Evolutionary conservation across 1,284 basidiomycete species (phyloP).

Genomic region (Marasmius tenuissimus): DNA sequence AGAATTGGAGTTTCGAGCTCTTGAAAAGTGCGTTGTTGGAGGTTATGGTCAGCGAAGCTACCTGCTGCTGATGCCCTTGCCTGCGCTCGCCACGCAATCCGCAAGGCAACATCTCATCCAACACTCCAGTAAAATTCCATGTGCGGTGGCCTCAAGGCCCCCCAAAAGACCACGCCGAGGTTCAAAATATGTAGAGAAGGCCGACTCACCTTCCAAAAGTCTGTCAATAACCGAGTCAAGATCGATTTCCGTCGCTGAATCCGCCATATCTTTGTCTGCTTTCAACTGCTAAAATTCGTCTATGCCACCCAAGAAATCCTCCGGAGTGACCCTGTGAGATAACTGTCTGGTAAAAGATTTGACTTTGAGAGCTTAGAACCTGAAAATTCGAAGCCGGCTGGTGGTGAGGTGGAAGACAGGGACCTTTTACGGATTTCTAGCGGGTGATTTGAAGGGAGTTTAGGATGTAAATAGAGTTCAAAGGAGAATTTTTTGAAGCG

Average conservation of each 20-base stretch:
- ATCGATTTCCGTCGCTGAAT: conserved; percentile 85
- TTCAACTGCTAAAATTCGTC: conserved; percentile 11
- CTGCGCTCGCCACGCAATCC: no score
- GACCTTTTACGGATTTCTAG: conserved; percentile 7
- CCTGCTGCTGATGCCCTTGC: no score
- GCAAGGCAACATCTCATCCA: no score
- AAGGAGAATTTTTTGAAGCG: background rate
- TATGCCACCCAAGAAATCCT: conserved; percentile 1
- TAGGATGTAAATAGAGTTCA: background rate
- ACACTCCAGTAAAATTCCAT: background rate
- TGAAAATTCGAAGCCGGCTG: conserved; percentile 9
- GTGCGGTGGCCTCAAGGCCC: background rate
- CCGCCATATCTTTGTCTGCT: conserved; percentile 45
- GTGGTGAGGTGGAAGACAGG: background rate
- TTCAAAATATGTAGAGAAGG: conserved; percentile 25
- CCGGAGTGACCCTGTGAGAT: background rate
- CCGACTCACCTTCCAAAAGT: conserved; percentile 87
- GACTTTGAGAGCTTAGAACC: conserved; percentile 4
- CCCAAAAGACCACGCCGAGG: background rate
- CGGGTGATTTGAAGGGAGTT: conserved; percentile 6
- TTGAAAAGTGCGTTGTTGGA: no score
- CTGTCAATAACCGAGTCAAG: conserved; percentile 98
- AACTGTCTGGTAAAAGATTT: background rate
- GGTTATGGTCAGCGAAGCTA: no score
- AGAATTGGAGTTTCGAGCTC: background rate